Evolutionary conservation across 2,329 filamentous ascomycete species (phyloP).

Genomic region (Teratosphaeriaceae sp.): DNA sequence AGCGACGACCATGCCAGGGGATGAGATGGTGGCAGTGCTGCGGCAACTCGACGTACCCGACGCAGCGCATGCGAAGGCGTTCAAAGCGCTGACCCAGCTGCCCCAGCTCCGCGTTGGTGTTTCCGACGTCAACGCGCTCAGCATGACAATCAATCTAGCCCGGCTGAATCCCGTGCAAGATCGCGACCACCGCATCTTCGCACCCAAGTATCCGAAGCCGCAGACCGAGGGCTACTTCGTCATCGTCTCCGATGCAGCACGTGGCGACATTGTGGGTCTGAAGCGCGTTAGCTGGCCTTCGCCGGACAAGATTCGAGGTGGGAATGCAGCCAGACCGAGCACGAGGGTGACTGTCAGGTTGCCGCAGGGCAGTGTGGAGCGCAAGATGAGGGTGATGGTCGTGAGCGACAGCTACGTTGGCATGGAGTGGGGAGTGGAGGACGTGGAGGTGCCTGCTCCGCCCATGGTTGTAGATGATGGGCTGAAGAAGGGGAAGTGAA

Average conservation of each 20-base stretch:
- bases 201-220: constrained; percentile 85
- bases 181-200: constrained; percentile 68
- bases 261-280: constrained; percentile 74
- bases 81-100: constrained; percentile 57
- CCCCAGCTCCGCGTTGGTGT: constrained; percentile 63
- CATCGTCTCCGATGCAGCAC: constrained; percentile 59
- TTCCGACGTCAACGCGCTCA: constrained; percentile 53
- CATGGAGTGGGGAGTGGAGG: constrained; percentile 55
- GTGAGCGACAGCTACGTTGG: constrained; percentile 85
- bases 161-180: constrained; percentile 61
- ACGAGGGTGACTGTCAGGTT: constrained; percentile 56
- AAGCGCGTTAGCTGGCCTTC: constrained; percentile 75
- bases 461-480: constrained; percentile 28
- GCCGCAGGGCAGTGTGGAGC: constrained; percentile 46
- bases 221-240: constrained; percentile 94
- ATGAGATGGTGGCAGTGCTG: constrained; percentile 32
- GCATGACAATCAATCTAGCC: constrained; percentile 56
- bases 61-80: constrained; percentile 42
- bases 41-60: constrained; percentile 47
- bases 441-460: constrained; percentile 43
- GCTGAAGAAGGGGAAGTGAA: constrained; percentile 22
- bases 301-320: constrained; percentile 24
- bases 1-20: constrained; percentile 29
- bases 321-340: constrained; percentile 37
- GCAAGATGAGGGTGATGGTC: constrained; percentile 66